Evolutionary conservation across 139 green algal genomes (phyloP), one percentile per base, ranked within the genome.

Genomic region (Chlamydomonas incerta): DNA sequence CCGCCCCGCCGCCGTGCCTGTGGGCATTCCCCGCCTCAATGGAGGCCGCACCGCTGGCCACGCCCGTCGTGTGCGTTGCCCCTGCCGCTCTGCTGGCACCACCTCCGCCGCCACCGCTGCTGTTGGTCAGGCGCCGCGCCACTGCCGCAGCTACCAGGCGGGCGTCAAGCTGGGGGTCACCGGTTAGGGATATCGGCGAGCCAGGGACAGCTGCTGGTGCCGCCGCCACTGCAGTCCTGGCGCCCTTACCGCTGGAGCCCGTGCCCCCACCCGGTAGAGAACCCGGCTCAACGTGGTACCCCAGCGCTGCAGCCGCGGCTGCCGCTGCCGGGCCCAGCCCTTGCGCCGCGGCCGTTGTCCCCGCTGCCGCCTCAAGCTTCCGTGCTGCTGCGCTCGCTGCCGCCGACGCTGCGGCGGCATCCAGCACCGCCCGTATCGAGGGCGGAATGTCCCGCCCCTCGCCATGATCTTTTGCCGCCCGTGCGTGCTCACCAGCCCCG

Each of bases 381-480:
- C 28, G 52, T 1, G 62, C 62, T 29, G 62, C 66, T 17, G 62
- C 62, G n/a, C 58, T 50, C 14, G 68, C 34, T n/a, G 70, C 70
- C 10, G 37, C 74, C 18, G 76, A 63, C 17, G 62, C 41, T 1
- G 74, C 35, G 0, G 74, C 73, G 17, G 50, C 50, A 62, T 60
- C 68, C 2, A 84, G n/a, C 24, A 84, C 46, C 4, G 77, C 77
- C 63, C 66, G 63, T 1, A 84, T 73, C 9, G 76, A 29, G 26
- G 76, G 76, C 37, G 76, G 62, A 13, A 83, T 41, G 41, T 15
- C 21, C 1, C 74, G 74, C 10, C 57, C 57, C 33, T 57, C 74
- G 21, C 15, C 21, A 34, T 35, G 23, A 10, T 3, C 55, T 10
- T 15, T 2, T 5, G 2, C 55, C 6, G 55, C 6, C 55, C 2